Evolutionary conservation across 495 filamentous ascomycete genomes (phyloP), one percentile per base, ranked within the genome.

Genomic region (Podospora conica): DNA sequence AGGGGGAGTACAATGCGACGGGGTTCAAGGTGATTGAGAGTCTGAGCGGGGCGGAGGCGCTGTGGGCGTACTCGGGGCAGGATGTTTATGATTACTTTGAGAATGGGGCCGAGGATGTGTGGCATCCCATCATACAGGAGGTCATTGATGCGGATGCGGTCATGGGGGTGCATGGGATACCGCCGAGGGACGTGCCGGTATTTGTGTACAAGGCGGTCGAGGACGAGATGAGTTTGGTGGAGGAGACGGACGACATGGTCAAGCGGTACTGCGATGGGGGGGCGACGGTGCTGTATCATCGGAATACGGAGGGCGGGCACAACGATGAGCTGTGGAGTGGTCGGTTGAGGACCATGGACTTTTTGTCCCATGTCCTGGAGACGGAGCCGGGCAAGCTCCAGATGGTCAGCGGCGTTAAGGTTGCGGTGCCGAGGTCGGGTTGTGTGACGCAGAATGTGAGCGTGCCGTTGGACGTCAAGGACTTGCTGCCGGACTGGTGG

Each of bases 201-300:
- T 84, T 81, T 69, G 60, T 79, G 3, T 85, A 85, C 73, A 86
- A 86, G 71, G 79, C 82, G 1, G 72, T 81, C 5, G 53, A 68
- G 3, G 82, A 85, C 56, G 78, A 85, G 68, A 75, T 84, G 66
- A 80, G 75, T 29, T 54, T 71, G 2, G 74, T 84, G 12, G 68
- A 61, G 3, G 79, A 82, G 64, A 82, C 78, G 7, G 82, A 86
- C 65, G 75, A 63, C 12, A 59, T 84, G 29, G 74, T 84, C 1
- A 65, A 71, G 1, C 67, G 68, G 61, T 83, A 80, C 60, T 83
- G 81, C 67, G 57, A 25, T 1, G 64, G 66, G 3, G 76, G 76
- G 1, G 74, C 72, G n/a, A 74, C 70, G 15, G 75, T 81, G 11
- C 58, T 73, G 58, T 84, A 81, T 66, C 66, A 81, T 27, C 72